These are phyloP conservation scores for Suillus bovinus DNA, from an alignment of 768 basidiomycete genomes.

Conservation along the genomic window DNA sequence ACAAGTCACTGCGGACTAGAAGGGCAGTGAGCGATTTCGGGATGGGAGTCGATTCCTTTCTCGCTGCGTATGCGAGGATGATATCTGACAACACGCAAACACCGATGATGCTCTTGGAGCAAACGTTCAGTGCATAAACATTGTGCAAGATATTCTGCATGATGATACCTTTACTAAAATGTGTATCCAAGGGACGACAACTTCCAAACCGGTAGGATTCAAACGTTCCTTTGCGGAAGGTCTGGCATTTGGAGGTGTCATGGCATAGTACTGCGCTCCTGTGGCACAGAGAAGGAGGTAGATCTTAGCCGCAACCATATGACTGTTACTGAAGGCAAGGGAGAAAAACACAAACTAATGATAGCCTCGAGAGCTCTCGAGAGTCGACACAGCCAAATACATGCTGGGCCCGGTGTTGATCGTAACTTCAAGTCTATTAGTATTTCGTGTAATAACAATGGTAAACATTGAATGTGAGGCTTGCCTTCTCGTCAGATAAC, in stretches of 20 bases:
- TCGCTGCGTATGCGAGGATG: background rate
- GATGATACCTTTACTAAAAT: background rate
- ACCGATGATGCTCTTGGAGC: background rate
- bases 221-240: constrained; percentile 6
- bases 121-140: background rate
- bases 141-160: background rate
- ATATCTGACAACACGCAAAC: constrained; percentile 1
- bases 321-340: background rate
- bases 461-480: no score
- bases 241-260: constrained; percentile 8
- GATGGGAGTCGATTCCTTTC: background rate
- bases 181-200: background rate
- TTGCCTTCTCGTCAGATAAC: no score
- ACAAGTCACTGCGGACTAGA: constrained; percentile 6
- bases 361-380: no score
- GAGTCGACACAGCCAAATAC: no score
- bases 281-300: constrained; percentile 2
- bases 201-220: background rate
- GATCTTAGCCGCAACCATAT: constrained; percentile 5
- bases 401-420: no score
- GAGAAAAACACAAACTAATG: background rate
- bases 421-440: no score
- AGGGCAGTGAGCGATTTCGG: background rate
- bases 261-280: background rate
- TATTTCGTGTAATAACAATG: no score